These are phyloP conservation scores for Saccharum officinarum DNA, from an alignment of 176 grass and related monocot genomes.

Conservation along the genomic window DNA sequence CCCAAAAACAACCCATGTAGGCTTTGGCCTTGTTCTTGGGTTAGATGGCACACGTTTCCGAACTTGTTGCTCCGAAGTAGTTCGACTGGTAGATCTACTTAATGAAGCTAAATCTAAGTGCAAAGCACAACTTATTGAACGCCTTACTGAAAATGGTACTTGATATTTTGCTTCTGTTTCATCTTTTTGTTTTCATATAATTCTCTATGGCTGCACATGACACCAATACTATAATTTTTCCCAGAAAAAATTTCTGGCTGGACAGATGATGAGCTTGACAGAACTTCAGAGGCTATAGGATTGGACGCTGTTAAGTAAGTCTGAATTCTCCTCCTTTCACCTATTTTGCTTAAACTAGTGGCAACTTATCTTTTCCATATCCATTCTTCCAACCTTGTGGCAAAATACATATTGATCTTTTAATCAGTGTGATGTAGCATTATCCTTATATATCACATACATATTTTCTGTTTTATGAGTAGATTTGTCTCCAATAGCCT, in stretches of 20 bases:
- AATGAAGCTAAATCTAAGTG: slow-evolving; percentile 67
- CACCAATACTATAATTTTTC: slow-evolving; percentile 5
- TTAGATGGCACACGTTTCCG: slow-evolving; percentile 71
- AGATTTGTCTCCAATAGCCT: background rate
- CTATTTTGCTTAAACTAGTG: background rate
- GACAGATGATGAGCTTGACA: slow-evolving; percentile 70
- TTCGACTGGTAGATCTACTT: slow-evolving; percentile 71
- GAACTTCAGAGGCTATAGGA: slow-evolving; percentile 64
- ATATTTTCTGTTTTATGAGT: background rate
- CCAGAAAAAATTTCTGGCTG: slow-evolving; percentile 57
- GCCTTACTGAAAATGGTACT: slow-evolving; percentile 66
- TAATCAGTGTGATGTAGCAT: too few species aligned
- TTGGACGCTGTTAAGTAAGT: slow-evolving; percentile 73
- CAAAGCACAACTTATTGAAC: slow-evolving; percentile 49
- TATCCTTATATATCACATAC: too few species aligned
- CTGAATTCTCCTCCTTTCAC: background rate
- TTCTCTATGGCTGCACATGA: background rate
- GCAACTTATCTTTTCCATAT: background rate
- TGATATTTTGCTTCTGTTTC: background rate
- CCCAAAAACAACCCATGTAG: slow-evolving; percentile 59
- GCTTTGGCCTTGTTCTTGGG: slow-evolving; percentile 81
- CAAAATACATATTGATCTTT: too few species aligned
- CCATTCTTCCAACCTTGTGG: too few species aligned
- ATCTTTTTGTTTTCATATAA: background rate
- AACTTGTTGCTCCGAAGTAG: slow-evolving; percentile 60